Evolutionary conservation across 2,329 filamentous ascomycete genomes (phyloP).

Genomic region (Fusarium nodosum): DNA sequence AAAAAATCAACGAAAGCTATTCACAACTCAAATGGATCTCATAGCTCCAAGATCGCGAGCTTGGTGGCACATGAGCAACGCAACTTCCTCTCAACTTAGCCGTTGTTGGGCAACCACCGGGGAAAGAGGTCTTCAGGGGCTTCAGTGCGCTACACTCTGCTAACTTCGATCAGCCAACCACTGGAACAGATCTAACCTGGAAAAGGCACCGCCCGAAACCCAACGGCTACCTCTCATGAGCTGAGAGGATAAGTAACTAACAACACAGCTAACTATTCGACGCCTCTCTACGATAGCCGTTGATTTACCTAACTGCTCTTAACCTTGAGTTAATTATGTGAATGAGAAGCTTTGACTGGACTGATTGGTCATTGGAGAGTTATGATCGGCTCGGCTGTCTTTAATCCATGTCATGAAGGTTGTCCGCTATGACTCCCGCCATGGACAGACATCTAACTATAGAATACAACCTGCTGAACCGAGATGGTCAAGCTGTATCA

Average conservation of each 20-base stretch:
- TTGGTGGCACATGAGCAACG: conserved; percentile 26
- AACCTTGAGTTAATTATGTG: not conserved
- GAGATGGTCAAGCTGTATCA: not conserved
- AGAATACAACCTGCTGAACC: not conserved
- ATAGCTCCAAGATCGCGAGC: conserved; percentile 18
- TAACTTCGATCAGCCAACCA: conserved; percentile 34
- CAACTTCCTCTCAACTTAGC: conserved; percentile 19
- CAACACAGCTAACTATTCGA: conserved; percentile 6
- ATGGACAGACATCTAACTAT: conserved; percentile 14
- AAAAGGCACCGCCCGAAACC: conserved; percentile 37
- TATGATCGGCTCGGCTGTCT: not conserved
- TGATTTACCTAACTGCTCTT: conserved; percentile 3
- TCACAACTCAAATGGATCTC: conserved; percentile 5
- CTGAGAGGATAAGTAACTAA: conserved; percentile 5
- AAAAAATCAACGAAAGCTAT: conserved; percentile 1
- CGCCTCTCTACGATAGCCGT: conserved; percentile 21
- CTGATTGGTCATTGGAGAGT: conserved; percentile 2
- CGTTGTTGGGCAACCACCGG: conserved; percentile 42
- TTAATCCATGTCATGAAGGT: conserved; percentile 21
- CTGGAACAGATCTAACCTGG: conserved; percentile 40
- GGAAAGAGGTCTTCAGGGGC: conserved; percentile 26
- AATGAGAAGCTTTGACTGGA: not conserved
- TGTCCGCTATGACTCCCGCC: conserved; percentile 35
- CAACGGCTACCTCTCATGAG: conserved; percentile 12
- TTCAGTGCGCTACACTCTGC: conserved; percentile 33